A percentile compares a stretch with the other conserved stretches of the same genome.
phyloP scores from a whole-genome alignment of 306 rosid species.

The Glycine soja region DNA sequence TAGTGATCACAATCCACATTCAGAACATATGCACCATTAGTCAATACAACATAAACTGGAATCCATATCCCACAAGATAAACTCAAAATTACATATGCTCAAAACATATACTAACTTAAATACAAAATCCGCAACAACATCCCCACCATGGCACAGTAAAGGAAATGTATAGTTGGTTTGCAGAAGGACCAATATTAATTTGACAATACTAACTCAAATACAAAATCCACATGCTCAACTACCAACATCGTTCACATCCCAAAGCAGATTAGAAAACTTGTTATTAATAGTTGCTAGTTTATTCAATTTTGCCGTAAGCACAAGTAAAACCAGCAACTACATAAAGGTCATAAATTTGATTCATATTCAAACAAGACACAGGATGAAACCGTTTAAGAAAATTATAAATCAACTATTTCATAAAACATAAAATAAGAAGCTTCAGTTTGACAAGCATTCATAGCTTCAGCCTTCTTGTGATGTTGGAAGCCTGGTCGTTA shows the following conservation, averaged over 20 bases:
- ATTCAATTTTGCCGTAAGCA: slow-evolving; percentile 22
- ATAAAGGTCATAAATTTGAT: slow-evolving; percentile 11
- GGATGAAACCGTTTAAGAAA: not conserved
- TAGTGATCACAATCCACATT: slow-evolving; percentile 99
- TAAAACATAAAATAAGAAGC: slow-evolving; percentile 25
- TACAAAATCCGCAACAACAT: not conserved
- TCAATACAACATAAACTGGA: slow-evolving; percentile 96
- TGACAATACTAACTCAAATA: not conserved
- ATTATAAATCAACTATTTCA: slow-evolving; percentile 21
- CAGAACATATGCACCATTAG: slow-evolving; percentile 95
- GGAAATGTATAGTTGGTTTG: slow-evolving; percentile 10
- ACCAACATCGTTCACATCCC: slow-evolving; percentile 36
- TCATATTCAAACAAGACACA: not conserved
- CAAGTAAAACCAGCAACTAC: slow-evolving; percentile 15
- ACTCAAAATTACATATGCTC: slow-evolving; percentile 45
- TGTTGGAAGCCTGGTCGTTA: slow-evolving; percentile 99
- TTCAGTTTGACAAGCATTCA: slow-evolving; percentile 78
- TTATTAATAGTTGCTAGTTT: not conserved
- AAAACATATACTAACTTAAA: not conserved
- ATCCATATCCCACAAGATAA: slow-evolving; percentile 64
- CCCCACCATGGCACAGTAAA: slow-evolving; percentile 2
- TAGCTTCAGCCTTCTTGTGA: slow-evolving; percentile 99
- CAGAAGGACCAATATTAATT: not conserved
- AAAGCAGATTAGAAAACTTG: slow-evolving; percentile 3
- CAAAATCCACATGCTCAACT: slow-evolving; percentile 7